Base-by-base conservation (phyloP, 139 green algal genomes). In the Auxenochlorella pyrenoidosa region DNA sequence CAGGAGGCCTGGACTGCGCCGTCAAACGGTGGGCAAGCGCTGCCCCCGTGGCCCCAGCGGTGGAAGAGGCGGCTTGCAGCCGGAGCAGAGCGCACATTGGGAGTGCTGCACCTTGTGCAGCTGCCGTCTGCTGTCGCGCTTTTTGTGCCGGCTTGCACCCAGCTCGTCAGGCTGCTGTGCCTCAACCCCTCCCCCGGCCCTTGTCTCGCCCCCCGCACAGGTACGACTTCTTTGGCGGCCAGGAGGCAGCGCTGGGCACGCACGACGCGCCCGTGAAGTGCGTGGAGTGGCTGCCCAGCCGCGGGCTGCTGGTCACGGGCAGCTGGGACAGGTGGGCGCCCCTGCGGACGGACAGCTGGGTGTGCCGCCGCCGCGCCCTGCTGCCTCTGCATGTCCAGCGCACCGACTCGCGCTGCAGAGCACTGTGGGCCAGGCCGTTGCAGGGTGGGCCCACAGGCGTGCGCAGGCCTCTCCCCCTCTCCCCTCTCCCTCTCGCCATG, bases 251-350 rank as follows among this genome's bases (percentile, higher is more conserved):
- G 18, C 63, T 96, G 43, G 94, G 94, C 0, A 21, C 51, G 43
- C 94, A 96, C 89, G 88, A 89, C 22, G 73, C 75, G 19, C 80
- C 86, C 4, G 89, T 94, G 8, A 87, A 87, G 47, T 96, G 91
- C 34, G 79, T 95, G 66, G 90, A 93, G 80, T 95, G 88, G 81
- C 87, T 93, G 43, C 66, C 79, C 16, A 84, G 88, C 15, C 79
- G 79, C 4, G 92, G 94, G 0, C 87, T 97, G 66, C 70, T 98
- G 4, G 92, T 91, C 21, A 95, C 82, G 24, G 94, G 91, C 30
- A 90, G 93, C 73, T 98, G 96, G 95, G 96, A 98, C 87, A 75
- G 80, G 63, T 84, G 58, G n/a, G 79, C 18, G 1, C 30, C 4
- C 6, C 18, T 63, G 54, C 47, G 6, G 15, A 13, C 54, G 16